Evolutionary conservation across 345 rosid species (phyloP), one percentile per base, ranked within the genome.

Genomic region (Mallotus nudiflorus): DNA sequence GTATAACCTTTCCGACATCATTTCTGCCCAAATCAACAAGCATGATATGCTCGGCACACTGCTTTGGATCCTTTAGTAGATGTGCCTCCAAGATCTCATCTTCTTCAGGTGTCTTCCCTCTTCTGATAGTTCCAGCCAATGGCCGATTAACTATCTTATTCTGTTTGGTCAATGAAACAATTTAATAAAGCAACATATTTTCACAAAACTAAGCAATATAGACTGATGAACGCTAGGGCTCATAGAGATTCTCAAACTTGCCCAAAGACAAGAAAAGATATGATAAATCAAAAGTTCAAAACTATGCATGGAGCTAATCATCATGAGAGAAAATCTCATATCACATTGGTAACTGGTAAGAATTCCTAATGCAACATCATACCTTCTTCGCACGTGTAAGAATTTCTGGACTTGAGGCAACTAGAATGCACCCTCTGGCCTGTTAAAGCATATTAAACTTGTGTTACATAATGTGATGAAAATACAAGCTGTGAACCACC

Each of bases 401-500:
- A 73, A 94, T 94, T 76, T 93, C 96, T 12, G 98, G 98, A 78
- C 98, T 93, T 48, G 98, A 94, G 55, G 91, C 93, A 72, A 91
- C 98, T 76, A 91, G 62, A 62, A 87, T 91, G 73, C 91, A 85
- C 39, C 98, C 98, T 71, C 91, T 85, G 20, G 97, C 90, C 97
- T 91, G 88, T n/a, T 44, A 49, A 53, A 28, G 63, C 39, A 48
- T 13, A 55, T 7, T 45, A 40, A 50, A 24, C 16, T 25, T 52
- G 11, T n/a, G n/a, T n/a, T n/a, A n/a, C n/a, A n/a, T n/a, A 42
- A 42, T 42, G 11, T 42, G 46, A 4, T 9, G 11, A 5, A 8
- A 42, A 42, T 29, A 5, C 22, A 2, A 18, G 53, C 12, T 62
- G 3, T 37, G n/a, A 14, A 31, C 24, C 29, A 39, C 13, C 73